Evolutionary conservation across 2,329 filamentous ascomycete species (phyloP).

Genomic region (Aspergillus alliaceus): DNA sequence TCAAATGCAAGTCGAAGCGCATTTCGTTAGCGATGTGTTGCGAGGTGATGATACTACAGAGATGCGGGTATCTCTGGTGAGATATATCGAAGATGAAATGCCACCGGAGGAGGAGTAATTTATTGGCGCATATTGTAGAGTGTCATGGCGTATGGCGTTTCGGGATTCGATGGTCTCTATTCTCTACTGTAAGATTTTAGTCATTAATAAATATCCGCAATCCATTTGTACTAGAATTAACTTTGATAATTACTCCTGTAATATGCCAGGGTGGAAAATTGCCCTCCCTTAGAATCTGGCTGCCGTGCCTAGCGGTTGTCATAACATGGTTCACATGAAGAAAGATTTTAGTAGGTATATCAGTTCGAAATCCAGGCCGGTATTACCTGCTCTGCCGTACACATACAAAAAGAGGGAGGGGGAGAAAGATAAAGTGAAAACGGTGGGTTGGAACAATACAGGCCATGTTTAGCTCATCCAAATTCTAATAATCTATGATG

Average conservation of each 20-base stretch:
- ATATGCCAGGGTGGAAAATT: background rate
- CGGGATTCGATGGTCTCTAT: slow-evolving; percentile 2
- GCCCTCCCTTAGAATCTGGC: background rate
- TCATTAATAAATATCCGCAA: background rate
- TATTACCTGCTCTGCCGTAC: too few species aligned
- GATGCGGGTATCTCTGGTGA: slow-evolving; percentile 87
- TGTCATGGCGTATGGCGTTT: slow-evolving; percentile 27
- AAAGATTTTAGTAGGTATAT: too few species aligned
- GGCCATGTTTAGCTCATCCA: too few species aligned
- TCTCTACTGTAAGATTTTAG: background rate
- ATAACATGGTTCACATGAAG: too few species aligned
- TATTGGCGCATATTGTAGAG: background rate
- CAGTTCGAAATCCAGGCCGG: too few species aligned
- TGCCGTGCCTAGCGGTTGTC: background rate
- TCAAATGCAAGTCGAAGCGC: slow-evolving; percentile 97
- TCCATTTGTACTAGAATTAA: background rate
- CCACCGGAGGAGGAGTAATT: slow-evolving; percentile 88
- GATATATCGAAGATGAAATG: slow-evolving; percentile 97
- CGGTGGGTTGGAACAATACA: too few species aligned
- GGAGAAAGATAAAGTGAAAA: too few species aligned
- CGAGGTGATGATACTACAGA: slow-evolving; percentile 95
- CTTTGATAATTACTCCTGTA: background rate
- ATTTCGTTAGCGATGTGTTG: slow-evolving; percentile 91
- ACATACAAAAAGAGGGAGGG: too few species aligned
- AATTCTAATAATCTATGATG: too few species aligned